Conservation (phyloP, 192 early-diverging fungal species). For the Funneliformis mosseae region DNA sequence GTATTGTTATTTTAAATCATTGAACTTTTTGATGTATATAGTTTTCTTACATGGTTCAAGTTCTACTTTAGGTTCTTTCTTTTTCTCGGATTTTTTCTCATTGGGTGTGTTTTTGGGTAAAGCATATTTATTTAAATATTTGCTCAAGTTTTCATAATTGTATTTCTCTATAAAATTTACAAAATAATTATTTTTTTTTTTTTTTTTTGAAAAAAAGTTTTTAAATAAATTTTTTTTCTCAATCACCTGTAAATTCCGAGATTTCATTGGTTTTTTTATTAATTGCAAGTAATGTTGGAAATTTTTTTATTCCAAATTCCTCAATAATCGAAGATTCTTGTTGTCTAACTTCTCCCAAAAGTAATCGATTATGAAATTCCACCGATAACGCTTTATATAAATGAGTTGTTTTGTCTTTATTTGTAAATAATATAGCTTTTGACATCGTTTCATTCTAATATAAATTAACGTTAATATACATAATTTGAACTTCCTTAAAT, state of each 20-base stretch:
- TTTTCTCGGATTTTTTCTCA: constrained; percentile 28
- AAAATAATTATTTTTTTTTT: not conserved
- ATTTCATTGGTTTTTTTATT: constrained; percentile 48
- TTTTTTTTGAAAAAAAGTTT: no score
- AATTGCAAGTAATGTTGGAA: constrained; percentile 74
- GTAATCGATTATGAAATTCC: constrained; percentile 68
- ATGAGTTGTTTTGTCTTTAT: constrained; percentile 73
- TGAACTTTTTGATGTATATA: constrained; percentile 17
- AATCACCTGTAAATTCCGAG: constrained; percentile 61
- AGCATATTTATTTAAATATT: constrained; percentile 69
- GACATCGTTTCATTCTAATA: constrained; percentile 54
- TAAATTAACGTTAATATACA: constrained; percentile 4
- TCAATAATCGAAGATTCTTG: constrained; percentile 53
- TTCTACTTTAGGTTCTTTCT: constrained; percentile 25
- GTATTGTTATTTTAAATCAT: not conserved
- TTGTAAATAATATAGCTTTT: constrained; percentile 79
- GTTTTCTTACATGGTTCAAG: constrained; percentile 15
- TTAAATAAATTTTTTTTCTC: constrained; percentile 62
- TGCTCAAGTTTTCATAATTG: constrained; percentile 61
- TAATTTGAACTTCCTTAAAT: not conserved
- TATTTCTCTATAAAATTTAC: constrained; percentile 63
- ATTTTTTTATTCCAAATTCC: constrained; percentile 57
- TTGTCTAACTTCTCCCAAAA: constrained; percentile 71
- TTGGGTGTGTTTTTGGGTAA: constrained; percentile 34
- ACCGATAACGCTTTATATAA: constrained; percentile 87